Conservation (phyloP, 306 rosid genomes). For the Carpinus viminea region DNA sequence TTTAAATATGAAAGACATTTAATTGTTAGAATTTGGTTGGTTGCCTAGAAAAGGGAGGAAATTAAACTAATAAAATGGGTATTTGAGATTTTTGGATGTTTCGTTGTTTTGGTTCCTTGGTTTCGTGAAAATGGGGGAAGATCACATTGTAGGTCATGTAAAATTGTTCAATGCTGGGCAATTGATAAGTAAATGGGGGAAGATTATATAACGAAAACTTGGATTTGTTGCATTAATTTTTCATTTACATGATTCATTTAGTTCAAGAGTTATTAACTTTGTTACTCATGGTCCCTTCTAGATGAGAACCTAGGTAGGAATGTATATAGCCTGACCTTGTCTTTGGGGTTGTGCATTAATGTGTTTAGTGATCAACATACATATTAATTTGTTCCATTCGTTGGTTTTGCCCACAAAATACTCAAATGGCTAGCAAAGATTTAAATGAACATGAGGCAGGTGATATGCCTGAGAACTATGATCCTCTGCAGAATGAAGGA, state of each 20-base stretch:
- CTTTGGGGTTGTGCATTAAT: background rate
- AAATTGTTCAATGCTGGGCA: background rate
- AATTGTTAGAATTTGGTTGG: background rate
- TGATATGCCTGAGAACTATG: slow-evolving; percentile 35
- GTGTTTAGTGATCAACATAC: background rate
- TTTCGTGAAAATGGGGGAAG: too few relatives aligned
- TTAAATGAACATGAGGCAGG: slow-evolving; percentile 47
- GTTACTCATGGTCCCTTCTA: background rate
- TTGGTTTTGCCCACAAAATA: slow-evolving; percentile 9
- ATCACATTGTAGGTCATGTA: too few relatives aligned
- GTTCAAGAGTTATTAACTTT: background rate
- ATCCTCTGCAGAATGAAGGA: too few relatives aligned
- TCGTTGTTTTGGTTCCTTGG: too few relatives aligned
- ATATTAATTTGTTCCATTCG: slow-evolving; percentile 13
- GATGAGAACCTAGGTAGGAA: background rate
- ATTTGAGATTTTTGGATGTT: too few relatives aligned
- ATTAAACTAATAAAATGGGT: too few relatives aligned
- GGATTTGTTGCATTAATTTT: background rate
- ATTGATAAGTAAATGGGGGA: background rate
- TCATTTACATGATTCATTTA: background rate
- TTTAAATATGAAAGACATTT: background rate
- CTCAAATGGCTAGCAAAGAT: slow-evolving; percentile 44
- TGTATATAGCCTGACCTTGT: background rate
- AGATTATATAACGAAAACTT: background rate
- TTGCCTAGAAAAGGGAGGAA: background rate